phyloP scores from a whole-genome alignment of 2,329 filamentous ascomycete genomes.

The Sarocladium kiliense region DNA sequence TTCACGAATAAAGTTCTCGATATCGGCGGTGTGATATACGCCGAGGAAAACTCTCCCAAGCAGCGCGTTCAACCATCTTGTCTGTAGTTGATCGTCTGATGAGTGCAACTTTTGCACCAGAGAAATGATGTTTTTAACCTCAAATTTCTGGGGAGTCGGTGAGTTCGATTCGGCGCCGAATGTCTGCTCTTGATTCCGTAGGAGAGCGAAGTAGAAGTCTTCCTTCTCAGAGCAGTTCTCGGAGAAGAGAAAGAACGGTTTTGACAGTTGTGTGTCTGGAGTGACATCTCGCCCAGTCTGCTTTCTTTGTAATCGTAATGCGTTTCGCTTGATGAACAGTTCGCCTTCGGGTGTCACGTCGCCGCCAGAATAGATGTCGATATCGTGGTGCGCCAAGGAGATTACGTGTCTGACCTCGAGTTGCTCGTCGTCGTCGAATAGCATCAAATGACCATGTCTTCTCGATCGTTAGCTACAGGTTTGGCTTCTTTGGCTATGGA shows the following conservation, averaged over 20 bases:
- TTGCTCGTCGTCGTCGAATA: slow-evolving; percentile 94
- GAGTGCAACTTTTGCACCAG: slow-evolving; percentile 88
- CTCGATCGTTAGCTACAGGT: slow-evolving; percentile 1
- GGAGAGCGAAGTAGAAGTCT: slow-evolving; percentile 92
- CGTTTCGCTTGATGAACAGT: slow-evolving; percentile 91
- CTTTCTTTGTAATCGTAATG: slow-evolving; percentile 72
- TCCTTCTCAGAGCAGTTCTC: slow-evolving; percentile 96
- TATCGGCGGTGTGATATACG: slow-evolving; percentile 75
- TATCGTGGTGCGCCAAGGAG: slow-evolving; percentile 79
- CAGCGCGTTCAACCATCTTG: slow-evolving; percentile 88
- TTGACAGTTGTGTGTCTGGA: slow-evolving; percentile 55
- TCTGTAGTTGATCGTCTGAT: slow-evolving; percentile 84
- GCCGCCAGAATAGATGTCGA: slow-evolving; percentile 79
- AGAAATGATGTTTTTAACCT: slow-evolving; percentile 80
- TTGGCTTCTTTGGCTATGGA: no score
- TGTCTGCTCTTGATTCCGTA: slow-evolving; percentile 75
- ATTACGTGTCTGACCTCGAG: slow-evolving; percentile 95
- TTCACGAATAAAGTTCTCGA: slow-evolving; percentile 72
- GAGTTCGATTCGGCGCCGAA: slow-evolving; percentile 45
- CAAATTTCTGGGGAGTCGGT: slow-evolving; percentile 70
- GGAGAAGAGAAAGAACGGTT: slow-evolving; percentile 90
- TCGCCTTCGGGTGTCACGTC: slow-evolving; percentile 81
- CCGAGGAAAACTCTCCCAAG: slow-evolving; percentile 84
- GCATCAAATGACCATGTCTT: slow-evolving; percentile 91
- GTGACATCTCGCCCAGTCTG: slow-evolving; percentile 46